Percentiles rank a stretch among this genome's conserved stretches.
These are phyloP conservation scores for Anthracocystis setariae DNA, from an alignment of 1,284 basidiomycete genomes.

Conservation along the genomic window DNA sequence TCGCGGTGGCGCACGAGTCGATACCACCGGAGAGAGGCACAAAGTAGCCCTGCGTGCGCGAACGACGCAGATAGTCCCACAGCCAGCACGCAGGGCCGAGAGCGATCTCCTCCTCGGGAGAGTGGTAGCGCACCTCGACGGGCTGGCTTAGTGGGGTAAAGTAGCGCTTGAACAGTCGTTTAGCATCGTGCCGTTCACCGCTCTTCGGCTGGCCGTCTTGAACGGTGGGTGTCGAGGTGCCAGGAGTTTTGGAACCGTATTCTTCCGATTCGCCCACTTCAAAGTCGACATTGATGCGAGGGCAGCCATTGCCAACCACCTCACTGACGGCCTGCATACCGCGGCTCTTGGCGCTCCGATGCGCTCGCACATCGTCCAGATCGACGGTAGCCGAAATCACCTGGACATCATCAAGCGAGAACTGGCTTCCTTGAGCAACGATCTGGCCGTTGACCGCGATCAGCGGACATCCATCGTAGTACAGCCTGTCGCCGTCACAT, in stretches of 20 bases:
- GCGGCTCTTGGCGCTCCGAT: conserved; percentile 79
- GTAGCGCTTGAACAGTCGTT: conserved; percentile 28
- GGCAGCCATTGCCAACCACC: conserved; percentile 70
- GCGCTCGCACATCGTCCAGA: conserved; percentile 90
- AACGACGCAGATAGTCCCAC: conserved; percentile 97
- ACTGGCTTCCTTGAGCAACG: conserved; percentile 94
- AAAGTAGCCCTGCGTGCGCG: conserved; percentile 93
- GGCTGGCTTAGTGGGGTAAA: conserved; percentile 40
- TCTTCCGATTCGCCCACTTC: conserved; percentile 69
- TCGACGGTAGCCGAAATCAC: conserved; percentile 95
- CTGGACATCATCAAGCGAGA: conserved; percentile 93
- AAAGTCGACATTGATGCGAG: conserved; percentile 72
- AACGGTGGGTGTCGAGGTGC: conserved; percentile 21
- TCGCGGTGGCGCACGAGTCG: conserved; percentile 93
- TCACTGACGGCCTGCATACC: conserved; percentile 83
- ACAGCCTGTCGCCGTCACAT: conserved; percentile 95
- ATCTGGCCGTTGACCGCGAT: conserved; percentile 93
- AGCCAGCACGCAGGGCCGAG: conserved; percentile 98
- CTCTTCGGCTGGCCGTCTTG: not conserved
- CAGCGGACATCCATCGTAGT: conserved; percentile 96
- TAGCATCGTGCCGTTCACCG: conserved; percentile 7
- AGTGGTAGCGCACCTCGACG: conserved; percentile 79
- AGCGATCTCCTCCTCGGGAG: conserved; percentile 97
- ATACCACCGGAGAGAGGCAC: conserved; percentile 97
- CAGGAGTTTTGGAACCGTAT: conserved; percentile 34